Percentiles rank a stretch among this genome's conserved stretches.
Evolutionary conservation across 2,329 filamentous ascomycete genomes (phyloP).

Genomic region (Ophiosphaerella korrae): DNA sequence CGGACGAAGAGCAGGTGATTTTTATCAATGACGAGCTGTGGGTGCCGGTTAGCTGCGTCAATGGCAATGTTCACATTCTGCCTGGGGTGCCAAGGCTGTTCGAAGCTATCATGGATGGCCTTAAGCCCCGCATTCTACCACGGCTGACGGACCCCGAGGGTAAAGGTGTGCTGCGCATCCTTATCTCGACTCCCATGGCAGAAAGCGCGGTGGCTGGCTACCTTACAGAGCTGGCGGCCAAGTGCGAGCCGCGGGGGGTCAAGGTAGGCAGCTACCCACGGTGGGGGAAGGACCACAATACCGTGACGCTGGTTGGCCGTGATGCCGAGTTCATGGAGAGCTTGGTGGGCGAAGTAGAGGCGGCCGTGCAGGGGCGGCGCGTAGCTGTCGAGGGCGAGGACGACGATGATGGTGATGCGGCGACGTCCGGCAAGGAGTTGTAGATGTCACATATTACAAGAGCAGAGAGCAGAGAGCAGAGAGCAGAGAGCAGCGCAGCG

Average conservation of each 20-base stretch:
- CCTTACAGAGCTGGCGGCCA: slow-evolving; percentile 76
- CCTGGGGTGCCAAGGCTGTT: slow-evolving; percentile 89
- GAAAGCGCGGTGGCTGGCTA: slow-evolving; percentile 87
- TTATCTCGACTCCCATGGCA: slow-evolving; percentile 84
- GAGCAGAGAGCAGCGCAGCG: too few species aligned
- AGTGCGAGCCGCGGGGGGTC: slow-evolving; percentile 75
- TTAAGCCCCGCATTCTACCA: slow-evolving; percentile 73
- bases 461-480: too few species aligned
- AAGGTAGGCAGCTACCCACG: slow-evolving; percentile 96
- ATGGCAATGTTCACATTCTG: slow-evolving; percentile 90
- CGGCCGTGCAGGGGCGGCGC: slow-evolving; percentile 73
- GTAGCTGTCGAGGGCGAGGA: slow-evolving; percentile 71
- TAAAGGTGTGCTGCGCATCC: slow-evolving; percentile 75
- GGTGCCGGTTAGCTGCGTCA: slow-evolving; percentile 88
- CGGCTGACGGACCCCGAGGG: slow-evolving; percentile 78
- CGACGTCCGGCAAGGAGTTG: slow-evolving; percentile 45
- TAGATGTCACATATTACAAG: slow-evolving; percentile 6
- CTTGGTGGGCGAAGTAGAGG: slow-evolving; percentile 76
- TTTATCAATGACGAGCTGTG: slow-evolving; percentile 83
- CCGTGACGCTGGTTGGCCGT: slow-evolving; percentile 82
- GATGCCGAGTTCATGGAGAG: slow-evolving; percentile 79
- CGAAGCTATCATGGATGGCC: slow-evolving; percentile 74
- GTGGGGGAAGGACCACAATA: slow-evolving; percentile 87
- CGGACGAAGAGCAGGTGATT: slow-evolving; percentile 72
- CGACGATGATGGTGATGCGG: too few species aligned